phyloP scores from a whole-genome alignment of 2,329 filamentous ascomycete species.

The Ophiostoma himal-ulmi region DNA sequence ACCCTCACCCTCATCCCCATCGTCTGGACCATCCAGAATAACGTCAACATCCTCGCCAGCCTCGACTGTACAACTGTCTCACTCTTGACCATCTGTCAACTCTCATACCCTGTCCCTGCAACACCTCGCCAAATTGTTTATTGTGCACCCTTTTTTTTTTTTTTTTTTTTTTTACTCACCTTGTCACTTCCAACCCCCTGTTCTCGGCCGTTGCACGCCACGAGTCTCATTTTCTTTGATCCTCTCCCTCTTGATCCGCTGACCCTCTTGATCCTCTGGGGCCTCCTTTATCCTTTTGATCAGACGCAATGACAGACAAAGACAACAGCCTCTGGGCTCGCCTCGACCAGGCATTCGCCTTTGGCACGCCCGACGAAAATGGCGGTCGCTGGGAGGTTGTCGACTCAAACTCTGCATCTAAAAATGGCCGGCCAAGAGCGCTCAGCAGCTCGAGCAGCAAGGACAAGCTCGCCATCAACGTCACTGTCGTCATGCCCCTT shows the following conservation, averaged over 20 bases:
- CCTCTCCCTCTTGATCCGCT: neutral
- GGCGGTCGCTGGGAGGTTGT: slow-evolving; percentile 8
- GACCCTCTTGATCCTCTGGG: too few relatives aligned
- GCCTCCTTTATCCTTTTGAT: too few relatives aligned
- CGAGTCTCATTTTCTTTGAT: neutral
- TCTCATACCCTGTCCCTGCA: neutral
- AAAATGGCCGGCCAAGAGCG: neutral
- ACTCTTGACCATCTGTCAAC: neutral
- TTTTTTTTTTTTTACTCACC: neutral
- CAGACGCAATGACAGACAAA: neutral
- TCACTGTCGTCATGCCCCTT: slow-evolving; percentile 9
- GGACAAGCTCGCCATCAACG: slow-evolving; percentile 10
- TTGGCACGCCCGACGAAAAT: slow-evolving; percentile 18
- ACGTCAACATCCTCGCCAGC: neutral
- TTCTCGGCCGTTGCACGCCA: slow-evolving; percentile 1
- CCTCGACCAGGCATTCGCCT: slow-evolving; percentile 22
- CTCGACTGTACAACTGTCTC: neutral
- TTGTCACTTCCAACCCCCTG: neutral
- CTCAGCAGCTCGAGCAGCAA: neutral
- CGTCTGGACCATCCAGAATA: neutral
- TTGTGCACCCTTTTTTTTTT: neutral
- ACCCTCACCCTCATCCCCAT: neutral
- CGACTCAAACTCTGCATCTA: neutral
- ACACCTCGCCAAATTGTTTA: neutral
- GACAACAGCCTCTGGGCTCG: slow-evolving; percentile 19